A percentile compares a stretch with the other conserved stretches of the same genome.
These are phyloP conservation scores for Austropuccinia psidii DNA, from an alignment of 1,284 basidiomycete species.

Conservation along the genomic window DNA sequence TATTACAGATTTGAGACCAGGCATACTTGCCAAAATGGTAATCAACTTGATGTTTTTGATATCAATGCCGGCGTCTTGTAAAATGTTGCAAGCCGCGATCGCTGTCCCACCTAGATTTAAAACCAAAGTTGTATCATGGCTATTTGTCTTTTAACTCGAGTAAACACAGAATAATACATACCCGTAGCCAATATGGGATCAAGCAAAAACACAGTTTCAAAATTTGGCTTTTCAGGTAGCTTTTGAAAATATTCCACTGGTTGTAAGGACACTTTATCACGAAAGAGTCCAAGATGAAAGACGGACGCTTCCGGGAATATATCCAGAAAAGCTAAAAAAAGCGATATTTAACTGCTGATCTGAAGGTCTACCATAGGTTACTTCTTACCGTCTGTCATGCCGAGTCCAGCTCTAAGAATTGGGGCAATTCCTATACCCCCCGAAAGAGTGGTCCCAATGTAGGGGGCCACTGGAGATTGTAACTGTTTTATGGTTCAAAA, in stretches of 20 bases:
- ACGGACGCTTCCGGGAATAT: constrained; percentile 79
- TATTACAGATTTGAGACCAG: constrained; percentile 64
- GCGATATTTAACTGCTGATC: no score
- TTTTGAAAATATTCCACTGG: constrained; percentile 97
- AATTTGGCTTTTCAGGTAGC: constrained; percentile 65
- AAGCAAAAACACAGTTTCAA: constrained; percentile 74
- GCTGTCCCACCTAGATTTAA: constrained; percentile 14
- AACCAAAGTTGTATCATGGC: background rate
- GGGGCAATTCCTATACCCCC: constrained; percentile 74
- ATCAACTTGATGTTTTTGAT: constrained; percentile 66
- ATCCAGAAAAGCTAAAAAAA: constrained; percentile 56
- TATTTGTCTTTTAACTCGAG: no score
- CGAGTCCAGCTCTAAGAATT: constrained; percentile 82
- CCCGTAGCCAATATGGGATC: constrained; percentile 88
- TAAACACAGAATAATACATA: background rate
- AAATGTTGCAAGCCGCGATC: constrained; percentile 45
- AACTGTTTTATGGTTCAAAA: constrained; percentile 44
- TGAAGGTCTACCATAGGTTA: no score
- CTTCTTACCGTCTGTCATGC: constrained; percentile 82
- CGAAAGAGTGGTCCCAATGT: constrained; percentile 49
- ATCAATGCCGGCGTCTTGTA: constrained; percentile 45
- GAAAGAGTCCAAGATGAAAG: constrained; percentile 80
- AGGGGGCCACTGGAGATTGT: constrained; percentile 49
- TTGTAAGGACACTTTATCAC: constrained; percentile 80
- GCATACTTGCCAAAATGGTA: constrained; percentile 67